Percentiles rank a stretch among this genome's conserved stretches.
phyloP scores from a whole-genome alignment of 306 rosid species.

The Pueraria montana region DNA sequence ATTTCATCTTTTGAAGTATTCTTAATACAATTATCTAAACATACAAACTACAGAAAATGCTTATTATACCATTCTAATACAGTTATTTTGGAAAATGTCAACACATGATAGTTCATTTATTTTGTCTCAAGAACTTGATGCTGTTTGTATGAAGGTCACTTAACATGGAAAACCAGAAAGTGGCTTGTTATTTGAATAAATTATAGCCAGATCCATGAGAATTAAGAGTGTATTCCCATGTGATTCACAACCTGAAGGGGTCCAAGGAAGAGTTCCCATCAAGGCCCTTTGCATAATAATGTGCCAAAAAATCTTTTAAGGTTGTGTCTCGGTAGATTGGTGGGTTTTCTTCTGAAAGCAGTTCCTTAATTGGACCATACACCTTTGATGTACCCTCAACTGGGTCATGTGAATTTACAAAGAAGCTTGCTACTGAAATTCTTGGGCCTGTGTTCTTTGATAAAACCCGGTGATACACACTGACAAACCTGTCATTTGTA shows the following conservation, averaged over 20 bases:
- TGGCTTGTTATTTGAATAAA: background rate
- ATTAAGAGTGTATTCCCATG: background rate
- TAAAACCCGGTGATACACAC: too few relatives aligned
- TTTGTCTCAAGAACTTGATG: background rate
- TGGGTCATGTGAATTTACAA: background rate
- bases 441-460: too few relatives aligned
- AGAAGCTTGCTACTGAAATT: background rate
- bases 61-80: too few relatives aligned
- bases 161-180: background rate
- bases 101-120: background rate
- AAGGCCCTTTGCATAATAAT: background rate
- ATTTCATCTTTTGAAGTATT: too few relatives aligned
- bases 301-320: background rate
- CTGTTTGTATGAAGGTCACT: background rate
- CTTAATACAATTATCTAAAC: too few relatives aligned
- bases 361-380: background rate
- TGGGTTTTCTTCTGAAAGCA: background rate
- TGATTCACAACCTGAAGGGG: background rate
- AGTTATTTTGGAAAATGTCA: background rate
- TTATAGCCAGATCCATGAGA: too few relatives aligned
- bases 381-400: background rate
- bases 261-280: background rate
- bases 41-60: too few relatives aligned
- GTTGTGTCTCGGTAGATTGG: background rate
- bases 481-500: too few relatives aligned